Percentiles rank a stretch among this genome's conserved stretches.
Evolutionary conservation across 805 yeast species (phyloP).

Genomic region (Sugiyamaella qingdaonensis): DNA sequence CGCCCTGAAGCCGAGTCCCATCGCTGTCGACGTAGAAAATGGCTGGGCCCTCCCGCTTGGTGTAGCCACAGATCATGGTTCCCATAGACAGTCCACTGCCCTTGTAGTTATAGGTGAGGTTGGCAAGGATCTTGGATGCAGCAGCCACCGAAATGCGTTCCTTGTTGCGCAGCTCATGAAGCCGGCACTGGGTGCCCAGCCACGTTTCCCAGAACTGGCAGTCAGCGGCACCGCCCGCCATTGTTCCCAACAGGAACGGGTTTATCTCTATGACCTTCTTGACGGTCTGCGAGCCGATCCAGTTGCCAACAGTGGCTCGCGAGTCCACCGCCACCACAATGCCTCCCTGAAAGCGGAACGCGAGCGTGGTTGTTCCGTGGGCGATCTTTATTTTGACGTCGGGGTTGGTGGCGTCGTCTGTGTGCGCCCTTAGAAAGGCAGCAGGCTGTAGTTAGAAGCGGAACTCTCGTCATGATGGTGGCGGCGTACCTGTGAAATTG

Average conservation of each 20-base stretch:
- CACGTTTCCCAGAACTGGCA: slow-evolving; percentile 99
- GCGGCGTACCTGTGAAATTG: slow-evolving; percentile 27
- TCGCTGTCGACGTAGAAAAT: slow-evolving; percentile 95
- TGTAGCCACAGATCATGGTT: slow-evolving; percentile 97
- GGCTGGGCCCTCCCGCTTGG: slow-evolving; percentile 92
- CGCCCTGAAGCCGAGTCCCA: slow-evolving; percentile 93
- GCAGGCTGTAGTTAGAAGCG: slow-evolving; percentile 55
- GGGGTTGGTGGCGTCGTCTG: slow-evolving; percentile 89
- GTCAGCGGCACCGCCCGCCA: slow-evolving; percentile 99
- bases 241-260: slow-evolving; percentile 89
- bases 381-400: slow-evolving; percentile 95
- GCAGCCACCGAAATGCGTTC: slow-evolving; percentile 95
- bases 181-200: slow-evolving; percentile 94
- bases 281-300: slow-evolving; percentile 98
- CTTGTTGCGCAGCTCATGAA: slow-evolving; percentile 91
- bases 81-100: slow-evolving; percentile 99
- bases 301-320: slow-evolving; percentile 94
- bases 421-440: slow-evolving; percentile 93
- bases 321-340: slow-evolving; percentile 95
- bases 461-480: not conserved
- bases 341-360: slow-evolving; percentile 94
- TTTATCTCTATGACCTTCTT: slow-evolving; percentile 96
- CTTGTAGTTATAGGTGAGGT: slow-evolving; percentile 87
- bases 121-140: slow-evolving; percentile 88
- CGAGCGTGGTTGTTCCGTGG: slow-evolving; percentile 98